Base-by-base conservation (phyloP, 1,284 basidiomycete species). In the Heterobasidion irregulare region DNA sequence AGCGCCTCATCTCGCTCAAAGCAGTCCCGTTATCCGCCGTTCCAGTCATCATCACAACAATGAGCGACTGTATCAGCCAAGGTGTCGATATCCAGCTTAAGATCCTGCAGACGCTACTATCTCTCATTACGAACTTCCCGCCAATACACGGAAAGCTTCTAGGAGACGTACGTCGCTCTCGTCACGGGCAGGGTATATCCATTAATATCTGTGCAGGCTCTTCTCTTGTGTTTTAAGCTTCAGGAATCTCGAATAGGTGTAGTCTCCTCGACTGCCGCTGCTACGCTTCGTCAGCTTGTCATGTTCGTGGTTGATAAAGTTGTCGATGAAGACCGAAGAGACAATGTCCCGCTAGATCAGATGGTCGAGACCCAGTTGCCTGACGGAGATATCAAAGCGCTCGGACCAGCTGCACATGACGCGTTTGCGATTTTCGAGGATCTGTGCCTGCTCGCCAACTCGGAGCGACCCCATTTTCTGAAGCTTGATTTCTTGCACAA, bases 291-390 rank as follows among this genome's bases (percentile, higher is more conserved):
- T 1, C 96, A 98, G 68, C 80, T 97, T 1, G 92, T 99, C 54
- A 98, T 99, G 94, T 92, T 97, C 61, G 87, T 98, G 12, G 92
- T 98, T 52, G 96, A 99, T 72, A 95, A 97, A 65, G 89, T 98
- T 65, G 83, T 86, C 1, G 80, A 84, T 16, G 92, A 95, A 66
- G 91, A 94, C 60, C 70, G 73, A n/a, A 67, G 70, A 15, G 77
- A 77, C 13, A 71, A 74, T 15, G 58, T 68, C 13, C 46, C 63
- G 6, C 53, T 67, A 2, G 60, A 65, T 33, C 58, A 69, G 1
- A 65, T 79, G 36, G 65, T 72, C 8, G 72, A 80, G 15, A 75
- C 82, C 0, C 68, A 67, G 0, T 76, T 92, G 16, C 85, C 89
- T 8, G 76, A 90, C 61, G 83, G 87, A 38, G 73, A 77, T 12